Conservation (phyloP, 164 flowering plant genomes). For the Nelumbo lutea region DNA sequence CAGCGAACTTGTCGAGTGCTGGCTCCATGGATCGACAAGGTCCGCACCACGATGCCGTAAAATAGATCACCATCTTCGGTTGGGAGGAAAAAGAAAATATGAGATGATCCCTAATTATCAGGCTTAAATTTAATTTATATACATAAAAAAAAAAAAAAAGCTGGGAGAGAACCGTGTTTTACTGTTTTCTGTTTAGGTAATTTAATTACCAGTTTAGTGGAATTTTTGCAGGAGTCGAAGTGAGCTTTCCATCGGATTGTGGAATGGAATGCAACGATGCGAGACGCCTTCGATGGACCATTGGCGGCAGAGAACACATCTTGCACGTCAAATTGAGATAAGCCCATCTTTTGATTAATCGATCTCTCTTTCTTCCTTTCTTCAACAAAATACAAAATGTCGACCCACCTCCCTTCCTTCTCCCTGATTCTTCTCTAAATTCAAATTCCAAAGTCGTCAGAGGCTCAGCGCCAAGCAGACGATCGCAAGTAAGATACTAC, state of each 20-base stretch:
- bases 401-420: too few species aligned
- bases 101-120: too few species aligned
- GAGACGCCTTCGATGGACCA: slow-evolving; percentile 9
- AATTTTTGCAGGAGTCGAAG: slow-evolving; percentile 39
- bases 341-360: not conserved
- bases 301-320: too few species aligned
- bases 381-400: too few species aligned
- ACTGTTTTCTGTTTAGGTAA: too few species aligned
- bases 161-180: too few species aligned
- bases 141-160: too few species aligned
- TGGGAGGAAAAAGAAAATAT: not conserved
- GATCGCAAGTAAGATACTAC: too few species aligned
- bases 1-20: slow-evolving; percentile 39
- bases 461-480: too few species aligned
- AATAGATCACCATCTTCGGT: slow-evolving; percentile 56
- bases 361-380: not conserved
- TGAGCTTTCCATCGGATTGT: slow-evolving; percentile 60
- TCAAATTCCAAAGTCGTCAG: too few species aligned
- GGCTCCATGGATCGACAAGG: slow-evolving; percentile 79
- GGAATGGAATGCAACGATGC: slow-evolving; percentile 19
- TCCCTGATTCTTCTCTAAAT: too few species aligned
- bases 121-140: too few species aligned
- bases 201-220: slow-evolving; percentile 42
- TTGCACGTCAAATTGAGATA: not conserved
- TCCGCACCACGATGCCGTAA: slow-evolving; percentile 83